Percentiles rank a stretch among this genome's conserved stretches.
These are phyloP conservation scores for Citrus inodora DNA, from an alignment of 345 rosid species.

Conservation along the genomic window DNA sequence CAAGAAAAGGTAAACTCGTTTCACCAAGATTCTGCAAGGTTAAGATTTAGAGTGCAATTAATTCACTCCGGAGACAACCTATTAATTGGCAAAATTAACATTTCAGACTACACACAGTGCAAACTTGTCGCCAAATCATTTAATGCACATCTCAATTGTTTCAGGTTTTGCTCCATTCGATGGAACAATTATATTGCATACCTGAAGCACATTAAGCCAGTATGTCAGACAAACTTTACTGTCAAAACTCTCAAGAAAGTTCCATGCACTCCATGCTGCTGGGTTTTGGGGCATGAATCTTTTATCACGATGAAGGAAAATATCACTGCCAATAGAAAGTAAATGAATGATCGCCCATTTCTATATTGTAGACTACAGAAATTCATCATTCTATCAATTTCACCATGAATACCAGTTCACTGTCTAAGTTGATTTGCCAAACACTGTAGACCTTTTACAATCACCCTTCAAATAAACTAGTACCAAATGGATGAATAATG, in stretches of 20 bases:
- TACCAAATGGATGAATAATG: neutral
- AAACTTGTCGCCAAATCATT: neutral
- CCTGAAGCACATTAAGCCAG: conserved; percentile 98
- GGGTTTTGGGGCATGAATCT: conserved; percentile 72
- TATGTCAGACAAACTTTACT: conserved; percentile 75
- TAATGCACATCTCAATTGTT: neutral
- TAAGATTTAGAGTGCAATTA: neutral
- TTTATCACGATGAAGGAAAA: conserved; percentile 75
- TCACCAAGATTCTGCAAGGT: conserved; percentile 76
- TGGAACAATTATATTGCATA: conserved; percentile 14
- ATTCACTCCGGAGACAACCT: neutral
- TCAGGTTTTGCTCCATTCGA: neutral
- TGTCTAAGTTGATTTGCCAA: neutral
- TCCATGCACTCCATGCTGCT: conserved; percentile 96
- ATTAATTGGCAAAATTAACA: neutral
- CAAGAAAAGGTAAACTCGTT: conserved; percentile 55
- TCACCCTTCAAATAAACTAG: neutral
- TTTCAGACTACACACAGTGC: neutral
- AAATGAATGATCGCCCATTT: neutral
- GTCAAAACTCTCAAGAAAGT: conserved; percentile 73
- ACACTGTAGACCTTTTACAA: neutral
- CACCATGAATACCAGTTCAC: neutral
- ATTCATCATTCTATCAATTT: neutral
- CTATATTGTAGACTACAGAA: too few relatives aligned
- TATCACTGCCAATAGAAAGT: conserved; percentile 51